A percentile compares a stretch with the other conserved stretches of the same genome.
These are phyloP conservation scores for Phialocephala subalpina DNA, from an alignment of 2,329 filamentous ascomycete species.

Conservation along the genomic window DNA sequence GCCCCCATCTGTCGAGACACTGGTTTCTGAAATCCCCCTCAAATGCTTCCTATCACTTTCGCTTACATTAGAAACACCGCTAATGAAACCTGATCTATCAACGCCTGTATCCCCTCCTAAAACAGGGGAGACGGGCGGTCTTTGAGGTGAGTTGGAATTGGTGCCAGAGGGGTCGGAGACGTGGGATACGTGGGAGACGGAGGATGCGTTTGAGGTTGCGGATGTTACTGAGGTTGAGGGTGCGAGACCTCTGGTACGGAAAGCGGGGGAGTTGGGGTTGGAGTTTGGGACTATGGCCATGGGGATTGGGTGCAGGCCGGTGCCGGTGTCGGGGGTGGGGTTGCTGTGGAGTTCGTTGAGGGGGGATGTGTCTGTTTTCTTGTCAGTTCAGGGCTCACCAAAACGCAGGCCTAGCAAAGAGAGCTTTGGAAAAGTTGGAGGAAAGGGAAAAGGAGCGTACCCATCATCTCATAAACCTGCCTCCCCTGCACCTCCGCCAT, in stretches of 20 bases:
- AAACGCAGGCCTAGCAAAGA: too few relatives aligned
- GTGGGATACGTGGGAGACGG: slow-evolving; percentile 1
- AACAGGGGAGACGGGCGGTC: slow-evolving; percentile 24
- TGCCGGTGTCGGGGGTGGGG: slow-evolving; percentile 27
- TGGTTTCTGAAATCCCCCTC: slow-evolving; percentile 38
- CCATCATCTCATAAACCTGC: slow-evolving; percentile 44
- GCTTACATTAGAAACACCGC: slow-evolving; percentile 29
- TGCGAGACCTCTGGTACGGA: neutral
- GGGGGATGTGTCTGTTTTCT: slow-evolving; percentile 32
- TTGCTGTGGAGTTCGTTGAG: slow-evolving; percentile 35
- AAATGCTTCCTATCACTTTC: slow-evolving; percentile 37
- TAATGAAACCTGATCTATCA: slow-evolving; percentile 15
- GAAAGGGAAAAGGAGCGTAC: slow-evolving; percentile 14
- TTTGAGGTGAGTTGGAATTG: slow-evolving; percentile 29
- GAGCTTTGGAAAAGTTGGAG: too few relatives aligned
- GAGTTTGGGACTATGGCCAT: neutral
- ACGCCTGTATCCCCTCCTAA: slow-evolving; percentile 21
- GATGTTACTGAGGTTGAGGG: neutral
- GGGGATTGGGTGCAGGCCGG: slow-evolving; percentile 25
- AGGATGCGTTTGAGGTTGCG: neutral
- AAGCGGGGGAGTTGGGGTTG: neutral
- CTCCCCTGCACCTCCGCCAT: slow-evolving; percentile 37
- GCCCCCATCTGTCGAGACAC: slow-evolving; percentile 34
- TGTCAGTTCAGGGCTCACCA: too few relatives aligned
- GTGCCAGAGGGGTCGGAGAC: slow-evolving; percentile 29